A percentile compares a stretch with the other conserved stretches of the same genome.
phyloP scores from a whole-genome alignment of 225 moss, liverwort and hornwort species.

The Sphagnum tenellum region DNA sequence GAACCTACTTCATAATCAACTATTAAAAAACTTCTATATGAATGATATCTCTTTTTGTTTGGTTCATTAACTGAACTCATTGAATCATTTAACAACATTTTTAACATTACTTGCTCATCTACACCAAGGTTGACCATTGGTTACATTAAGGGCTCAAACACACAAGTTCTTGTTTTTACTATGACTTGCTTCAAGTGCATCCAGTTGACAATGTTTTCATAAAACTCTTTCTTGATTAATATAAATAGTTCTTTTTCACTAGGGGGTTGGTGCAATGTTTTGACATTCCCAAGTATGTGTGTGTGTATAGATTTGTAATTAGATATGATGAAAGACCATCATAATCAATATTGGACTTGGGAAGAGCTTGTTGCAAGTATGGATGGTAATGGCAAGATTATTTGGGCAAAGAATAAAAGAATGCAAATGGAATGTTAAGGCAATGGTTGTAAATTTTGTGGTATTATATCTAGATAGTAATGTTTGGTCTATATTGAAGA shows the following conservation, averaged over 20 bases:
- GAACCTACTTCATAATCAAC: too few relatives aligned
- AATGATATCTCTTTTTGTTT: too few relatives aligned
- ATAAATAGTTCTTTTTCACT: too few relatives aligned
- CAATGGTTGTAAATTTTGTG: conserved; percentile 92
- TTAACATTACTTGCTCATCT: too few relatives aligned
- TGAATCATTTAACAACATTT: too few relatives aligned
- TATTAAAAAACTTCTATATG: too few relatives aligned
- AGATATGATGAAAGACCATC: conserved; percentile 98
- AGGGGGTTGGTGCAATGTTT: too few relatives aligned
- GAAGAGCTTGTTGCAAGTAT: conserved; percentile 98
- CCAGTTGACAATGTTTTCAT: too few relatives aligned
- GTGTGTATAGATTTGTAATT: conserved; percentile 75
- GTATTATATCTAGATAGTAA: conserved; percentile 22
- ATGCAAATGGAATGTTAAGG: conserved; percentile 97
- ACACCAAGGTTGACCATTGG: conserved; percentile 93
- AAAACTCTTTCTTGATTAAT: too few relatives aligned
- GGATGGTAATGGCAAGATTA: conserved; percentile 94
- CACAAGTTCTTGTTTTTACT: conserved; percentile 31
- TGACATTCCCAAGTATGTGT: too few relatives aligned
- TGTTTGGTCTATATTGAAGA: too few relatives aligned
- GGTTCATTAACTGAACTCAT: too few relatives aligned
- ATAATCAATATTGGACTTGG: conserved; percentile 96
- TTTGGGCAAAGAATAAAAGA: conserved; percentile 97
- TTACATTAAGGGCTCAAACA: conserved; percentile 76
- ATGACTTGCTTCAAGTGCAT: background rate